phyloP scores from a whole-genome alignment of 208 protist genomes.

The Trypanosoma brucei region DNA sequence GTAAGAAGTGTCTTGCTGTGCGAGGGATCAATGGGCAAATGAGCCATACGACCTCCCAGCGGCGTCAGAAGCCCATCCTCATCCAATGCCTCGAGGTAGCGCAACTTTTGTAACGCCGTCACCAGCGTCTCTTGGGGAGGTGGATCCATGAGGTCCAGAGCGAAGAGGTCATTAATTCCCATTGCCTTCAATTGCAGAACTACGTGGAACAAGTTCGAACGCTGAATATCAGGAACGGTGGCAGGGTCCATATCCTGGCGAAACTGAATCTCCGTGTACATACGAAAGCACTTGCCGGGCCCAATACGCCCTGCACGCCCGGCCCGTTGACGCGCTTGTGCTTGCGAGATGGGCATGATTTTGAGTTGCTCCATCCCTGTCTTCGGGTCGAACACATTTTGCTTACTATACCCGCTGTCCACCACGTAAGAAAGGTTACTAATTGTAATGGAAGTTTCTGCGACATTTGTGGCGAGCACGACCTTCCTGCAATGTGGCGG shows the following conservation, averaged over 20 bases:
- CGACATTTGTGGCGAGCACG: conserved; percentile 99
- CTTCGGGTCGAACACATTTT: conserved; percentile 96
- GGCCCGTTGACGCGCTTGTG: conserved; percentile 94
- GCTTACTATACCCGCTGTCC: conserved; percentile 97
- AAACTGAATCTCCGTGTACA: conserved; percentile 97
- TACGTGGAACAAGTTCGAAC: conserved; percentile 96
- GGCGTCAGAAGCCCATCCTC: conserved; percentile 97
- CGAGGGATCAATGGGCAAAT: conserved; percentile 98
- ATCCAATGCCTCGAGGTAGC: conserved; percentile 96
- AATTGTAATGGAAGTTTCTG: conserved; percentile 99
- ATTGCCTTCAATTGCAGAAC: conserved; percentile 97
- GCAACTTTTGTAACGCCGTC: conserved; percentile 95
- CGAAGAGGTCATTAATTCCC: conserved; percentile 96
- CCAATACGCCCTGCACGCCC: conserved; percentile 95
- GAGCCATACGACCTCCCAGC: conserved; percentile 97
- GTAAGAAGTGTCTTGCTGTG: conserved; percentile 98
- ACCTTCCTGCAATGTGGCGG: conserved; percentile 91
- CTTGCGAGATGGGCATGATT: conserved; percentile 97
- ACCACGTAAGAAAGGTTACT: conserved; percentile 98
- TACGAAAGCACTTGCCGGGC: conserved; percentile 96
- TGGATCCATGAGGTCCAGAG: conserved; percentile 97
- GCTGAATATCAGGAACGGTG: conserved; percentile 97
- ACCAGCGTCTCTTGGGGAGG: conserved; percentile 94
- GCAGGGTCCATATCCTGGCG: conserved; percentile 93
- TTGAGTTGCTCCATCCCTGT: conserved; percentile 96